Evolutionary conservation across 257 asterid genomes (phyloP).

Genomic region (Plantago major): DNA sequence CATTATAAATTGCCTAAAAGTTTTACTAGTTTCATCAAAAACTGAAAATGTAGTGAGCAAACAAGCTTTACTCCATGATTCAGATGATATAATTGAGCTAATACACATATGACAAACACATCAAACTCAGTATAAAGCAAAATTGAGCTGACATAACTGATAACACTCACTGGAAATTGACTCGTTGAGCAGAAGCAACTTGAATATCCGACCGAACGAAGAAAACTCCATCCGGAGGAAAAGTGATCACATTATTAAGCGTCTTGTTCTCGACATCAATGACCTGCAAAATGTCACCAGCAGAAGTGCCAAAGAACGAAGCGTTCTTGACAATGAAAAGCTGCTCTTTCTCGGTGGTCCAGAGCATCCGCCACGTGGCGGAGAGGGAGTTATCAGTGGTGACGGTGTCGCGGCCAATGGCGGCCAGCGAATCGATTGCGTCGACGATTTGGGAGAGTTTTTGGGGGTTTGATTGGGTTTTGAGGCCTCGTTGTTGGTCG

Average conservation of each 20-base stretch:
- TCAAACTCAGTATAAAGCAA: no score
- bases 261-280: conserved; percentile 56
- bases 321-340: conserved; percentile 72
- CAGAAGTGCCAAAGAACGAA: conserved; percentile 54
- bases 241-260: conserved; percentile 77
- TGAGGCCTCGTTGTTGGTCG: conserved; percentile 83
- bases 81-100: no score
- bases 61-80: no score
- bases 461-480: conserved; percentile 63
- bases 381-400: conserved; percentile 59
- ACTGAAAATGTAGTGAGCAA: no score
- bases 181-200: conserved; percentile 72
- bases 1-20: no score
- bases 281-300: conserved; percentile 88
- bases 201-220: conserved; percentile 82
- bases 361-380: conserved; percentile 84
- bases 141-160: neutral
- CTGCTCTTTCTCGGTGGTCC: conserved; percentile 99
- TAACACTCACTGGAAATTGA: conserved; percentile 54
- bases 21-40: no score
- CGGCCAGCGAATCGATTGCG: conserved; percentile 61
- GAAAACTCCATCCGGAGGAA: conserved; percentile 90
- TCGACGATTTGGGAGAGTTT: conserved; percentile 56
- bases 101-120: no score
- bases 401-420: conserved; percentile 43